phyloP scores from a whole-genome alignment of 106 monocot species.

The Platanthera guangdongensis region DNA sequence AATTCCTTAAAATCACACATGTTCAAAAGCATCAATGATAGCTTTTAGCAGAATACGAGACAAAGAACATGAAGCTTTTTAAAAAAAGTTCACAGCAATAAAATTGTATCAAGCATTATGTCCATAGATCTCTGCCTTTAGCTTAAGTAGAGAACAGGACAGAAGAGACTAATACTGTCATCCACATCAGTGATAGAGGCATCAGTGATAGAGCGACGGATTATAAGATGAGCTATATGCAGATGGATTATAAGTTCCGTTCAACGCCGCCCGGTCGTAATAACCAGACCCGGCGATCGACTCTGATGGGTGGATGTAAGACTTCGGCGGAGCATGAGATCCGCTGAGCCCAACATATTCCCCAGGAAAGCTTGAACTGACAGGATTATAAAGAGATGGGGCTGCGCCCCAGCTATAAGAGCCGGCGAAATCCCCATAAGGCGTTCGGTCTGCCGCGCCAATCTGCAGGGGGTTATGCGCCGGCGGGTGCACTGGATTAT shows the following conservation, averaged over 20 bases:
- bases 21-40: too few species aligned
- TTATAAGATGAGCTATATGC: background rate
- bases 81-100: background rate
- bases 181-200: too few species aligned
- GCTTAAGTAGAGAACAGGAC: too few species aligned
- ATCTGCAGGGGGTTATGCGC: slow-evolving; percentile 3
- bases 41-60: too few species aligned
- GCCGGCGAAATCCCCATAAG: slow-evolving; percentile 20
- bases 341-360: slow-evolving; percentile 14
- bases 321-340: slow-evolving; percentile 15
- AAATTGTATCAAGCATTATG: background rate
- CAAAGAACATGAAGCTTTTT: too few species aligned
- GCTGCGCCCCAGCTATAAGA: slow-evolving; percentile 21
- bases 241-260: slow-evolving; percentile 7
- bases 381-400: slow-evolving; percentile 18
- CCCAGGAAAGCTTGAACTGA: slow-evolving; percentile 9
- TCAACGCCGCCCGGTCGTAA: slow-evolving; percentile 24
- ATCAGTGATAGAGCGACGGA: slow-evolving; percentile 10
- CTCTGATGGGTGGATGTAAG: slow-evolving; percentile 25
- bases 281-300: slow-evolving; percentile 14
- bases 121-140: background rate
- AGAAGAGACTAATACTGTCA: too few species aligned
- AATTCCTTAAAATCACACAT: background rate
- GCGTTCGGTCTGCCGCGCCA: slow-evolving; percentile 19
- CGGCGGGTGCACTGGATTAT: background rate